These are phyloP conservation scores for Trypanosomatidae sp. DNA, from an alignment of 208 protist species.

Conservation along the genomic window DNA sequence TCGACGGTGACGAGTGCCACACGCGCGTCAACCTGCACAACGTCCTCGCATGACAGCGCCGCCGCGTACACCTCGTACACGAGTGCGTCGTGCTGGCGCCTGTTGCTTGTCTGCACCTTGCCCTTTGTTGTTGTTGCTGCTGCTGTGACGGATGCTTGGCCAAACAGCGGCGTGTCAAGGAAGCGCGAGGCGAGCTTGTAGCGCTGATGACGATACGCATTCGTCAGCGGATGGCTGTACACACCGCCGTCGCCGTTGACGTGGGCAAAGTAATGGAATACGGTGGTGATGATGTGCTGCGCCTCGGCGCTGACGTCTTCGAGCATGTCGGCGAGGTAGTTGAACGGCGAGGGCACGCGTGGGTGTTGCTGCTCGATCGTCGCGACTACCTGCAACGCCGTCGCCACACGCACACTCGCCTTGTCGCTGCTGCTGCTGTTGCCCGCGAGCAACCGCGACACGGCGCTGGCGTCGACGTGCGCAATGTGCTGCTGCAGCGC, in stretches of 20 bases:
- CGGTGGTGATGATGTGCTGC: background rate
- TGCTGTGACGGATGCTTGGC: too few species aligned
- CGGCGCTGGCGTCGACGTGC: too few species aligned
- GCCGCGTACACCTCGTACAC: slow-evolving; percentile 40
- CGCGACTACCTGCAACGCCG: too few species aligned
- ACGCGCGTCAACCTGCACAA: slow-evolving; percentile 10
- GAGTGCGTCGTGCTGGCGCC: background rate
- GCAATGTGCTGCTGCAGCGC: too few species aligned
- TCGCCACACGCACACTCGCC: too few species aligned
- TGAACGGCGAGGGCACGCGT: too few species aligned
- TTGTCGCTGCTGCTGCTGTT: too few species aligned
- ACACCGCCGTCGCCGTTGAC: slow-evolving; percentile 14
- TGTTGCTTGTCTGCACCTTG: too few species aligned
- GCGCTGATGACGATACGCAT: slow-evolving; percentile 24
- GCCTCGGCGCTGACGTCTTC: background rate
- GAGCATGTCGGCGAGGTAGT: slow-evolving; percentile 9
- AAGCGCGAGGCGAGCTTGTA: slow-evolving; percentile 13
- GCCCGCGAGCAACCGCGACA: too few species aligned
- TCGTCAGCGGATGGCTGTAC: slow-evolving; percentile 38
- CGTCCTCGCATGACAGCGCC: slow-evolving; percentile 15
- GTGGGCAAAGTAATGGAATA: background rate
- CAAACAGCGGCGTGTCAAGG: slow-evolving; percentile 2
- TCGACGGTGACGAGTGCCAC: slow-evolving; percentile 20
- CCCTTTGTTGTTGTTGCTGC: too few species aligned
- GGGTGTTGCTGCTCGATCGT: too few species aligned